Evolutionary conservation across 148 eudicot species (phyloP).

Genomic region (Euryodendron excelsum): DNA sequence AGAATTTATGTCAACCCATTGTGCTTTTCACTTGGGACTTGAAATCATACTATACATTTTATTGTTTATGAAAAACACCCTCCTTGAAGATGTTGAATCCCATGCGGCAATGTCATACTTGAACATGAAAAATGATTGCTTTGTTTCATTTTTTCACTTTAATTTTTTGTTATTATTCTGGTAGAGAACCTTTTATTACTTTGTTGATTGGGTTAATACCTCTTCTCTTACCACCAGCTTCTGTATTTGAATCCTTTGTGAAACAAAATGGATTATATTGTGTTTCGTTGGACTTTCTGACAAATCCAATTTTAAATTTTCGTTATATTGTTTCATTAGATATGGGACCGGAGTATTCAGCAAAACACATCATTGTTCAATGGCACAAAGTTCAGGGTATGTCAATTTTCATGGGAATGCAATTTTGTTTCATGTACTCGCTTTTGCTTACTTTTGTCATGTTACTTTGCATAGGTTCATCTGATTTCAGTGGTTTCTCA

Average conservation of each 20-base stretch:
- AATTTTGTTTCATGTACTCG: neutral
- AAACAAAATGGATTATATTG: too few relatives aligned
- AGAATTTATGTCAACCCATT: neutral
- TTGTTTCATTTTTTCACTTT: too few relatives aligned
- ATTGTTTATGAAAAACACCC: neutral
- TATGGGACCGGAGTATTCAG: slow-evolving; percentile 64
- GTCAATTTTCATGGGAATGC: slow-evolving; percentile 14
- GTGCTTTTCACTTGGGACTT: neutral
- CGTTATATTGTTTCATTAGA: slow-evolving; percentile 33
- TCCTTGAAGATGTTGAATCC: neutral
- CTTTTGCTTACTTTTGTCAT: neutral
- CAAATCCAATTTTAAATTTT: neutral
- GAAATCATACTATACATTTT: neutral
- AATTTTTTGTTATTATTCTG: too few relatives aligned
- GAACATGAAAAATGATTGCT: neutral
- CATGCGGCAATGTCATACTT: neutral
- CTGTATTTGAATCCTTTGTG: too few relatives aligned
- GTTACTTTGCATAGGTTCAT: neutral
- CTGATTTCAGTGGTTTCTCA: neutral
- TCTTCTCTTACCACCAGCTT: too few relatives aligned
- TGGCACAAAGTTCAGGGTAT: slow-evolving; percentile 83
- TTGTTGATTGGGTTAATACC: neutral
- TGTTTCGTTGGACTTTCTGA: neutral
- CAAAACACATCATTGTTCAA: slow-evolving; percentile 60
- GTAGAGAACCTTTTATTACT: too few relatives aligned